Conservation (phyloP, 2,329 filamentous ascomycete species). For the Neospermospora avenae region DNA sequence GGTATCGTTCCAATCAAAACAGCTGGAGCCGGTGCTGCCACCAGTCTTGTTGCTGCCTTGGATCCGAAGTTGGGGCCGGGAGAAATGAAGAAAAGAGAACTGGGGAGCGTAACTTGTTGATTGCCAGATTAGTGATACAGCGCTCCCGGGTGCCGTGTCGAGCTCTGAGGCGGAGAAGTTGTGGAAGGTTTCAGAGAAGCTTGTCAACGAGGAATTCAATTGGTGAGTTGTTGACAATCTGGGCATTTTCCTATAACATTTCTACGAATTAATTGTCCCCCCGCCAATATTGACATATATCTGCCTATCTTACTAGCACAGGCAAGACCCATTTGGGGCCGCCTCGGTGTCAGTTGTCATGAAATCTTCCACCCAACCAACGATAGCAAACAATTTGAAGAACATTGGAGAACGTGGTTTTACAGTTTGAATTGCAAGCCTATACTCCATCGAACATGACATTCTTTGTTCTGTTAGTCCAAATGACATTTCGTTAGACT, state of each 20-base stretch:
- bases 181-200: constrained; percentile 45
- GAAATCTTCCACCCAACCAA: no score
- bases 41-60: constrained; percentile 39
- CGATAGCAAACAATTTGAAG: no score
- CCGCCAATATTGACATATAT: no score
- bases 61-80: constrained; percentile 30
- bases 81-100: constrained; percentile 22
- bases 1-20: not conserved
- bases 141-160: constrained; percentile 22
- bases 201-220: constrained; percentile 42
- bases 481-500: not conserved
- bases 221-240: not conserved
- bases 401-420: no score
- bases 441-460: no score
- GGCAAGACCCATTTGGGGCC: no score
- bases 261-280: no score
- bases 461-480: no score
- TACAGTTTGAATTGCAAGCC: not conserved
- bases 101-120: constrained; percentile 35
- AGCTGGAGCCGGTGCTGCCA: constrained; percentile 23
- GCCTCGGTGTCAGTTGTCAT: no score
- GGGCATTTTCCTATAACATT: no score
- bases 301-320: no score
- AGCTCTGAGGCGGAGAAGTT: constrained; percentile 40
- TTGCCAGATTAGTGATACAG: constrained; percentile 33